A percentile compares a stretch with the other conserved stretches of the same genome.
Evolutionary conservation across 2,329 filamentous ascomycete genomes (phyloP).

Genomic region (Xylariaceae sp.): DNA sequence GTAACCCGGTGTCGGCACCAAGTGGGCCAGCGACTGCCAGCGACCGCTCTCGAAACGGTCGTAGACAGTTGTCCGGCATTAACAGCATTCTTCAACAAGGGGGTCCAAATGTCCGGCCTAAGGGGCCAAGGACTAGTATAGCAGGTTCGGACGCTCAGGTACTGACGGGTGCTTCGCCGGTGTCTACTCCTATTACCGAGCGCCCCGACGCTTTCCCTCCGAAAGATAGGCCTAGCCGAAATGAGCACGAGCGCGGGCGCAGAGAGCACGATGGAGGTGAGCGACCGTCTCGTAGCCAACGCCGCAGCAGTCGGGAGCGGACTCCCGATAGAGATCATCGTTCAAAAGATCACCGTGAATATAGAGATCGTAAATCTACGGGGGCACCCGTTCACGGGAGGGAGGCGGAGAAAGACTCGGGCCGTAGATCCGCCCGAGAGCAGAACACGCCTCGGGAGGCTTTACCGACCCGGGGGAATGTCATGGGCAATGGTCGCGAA

Average conservation of each 20-base stretch:
- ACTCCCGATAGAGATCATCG: constrained; percentile 44
- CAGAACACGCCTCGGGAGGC: constrained; percentile 20
- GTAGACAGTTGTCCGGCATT: constrained; percentile 54
- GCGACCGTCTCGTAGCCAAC: constrained; percentile 35
- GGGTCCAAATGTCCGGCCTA: constrained; percentile 34
- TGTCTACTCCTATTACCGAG: constrained; percentile 45
- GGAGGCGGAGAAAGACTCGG: constrained; percentile 29
- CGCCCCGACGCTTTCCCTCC: constrained; percentile 40
- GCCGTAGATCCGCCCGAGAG: constrained; percentile 29
- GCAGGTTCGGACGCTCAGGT: constrained; percentile 53
- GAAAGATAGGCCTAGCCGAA: constrained; percentile 33
- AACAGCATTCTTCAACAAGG: constrained; percentile 49
- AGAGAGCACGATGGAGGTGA: constrained; percentile 42
- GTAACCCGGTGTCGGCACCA: constrained; percentile 29
- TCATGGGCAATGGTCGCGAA: constrained; percentile 26
- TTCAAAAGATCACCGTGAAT: constrained; percentile 29
- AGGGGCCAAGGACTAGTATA: constrained; percentile 39
- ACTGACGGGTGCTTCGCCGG: constrained; percentile 48
- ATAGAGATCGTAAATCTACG: constrained; percentile 28
- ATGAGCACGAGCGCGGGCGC: constrained; percentile 35
- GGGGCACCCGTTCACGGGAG: constrained; percentile 25
- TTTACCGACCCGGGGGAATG: constrained; percentile 21
- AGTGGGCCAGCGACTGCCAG: constrained; percentile 32
- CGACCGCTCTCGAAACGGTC: constrained; percentile 35
- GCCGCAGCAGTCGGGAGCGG: constrained; percentile 47